Conservation (phyloP, 108 stramenopile species). For the Nitzschia sp. region DNA sequence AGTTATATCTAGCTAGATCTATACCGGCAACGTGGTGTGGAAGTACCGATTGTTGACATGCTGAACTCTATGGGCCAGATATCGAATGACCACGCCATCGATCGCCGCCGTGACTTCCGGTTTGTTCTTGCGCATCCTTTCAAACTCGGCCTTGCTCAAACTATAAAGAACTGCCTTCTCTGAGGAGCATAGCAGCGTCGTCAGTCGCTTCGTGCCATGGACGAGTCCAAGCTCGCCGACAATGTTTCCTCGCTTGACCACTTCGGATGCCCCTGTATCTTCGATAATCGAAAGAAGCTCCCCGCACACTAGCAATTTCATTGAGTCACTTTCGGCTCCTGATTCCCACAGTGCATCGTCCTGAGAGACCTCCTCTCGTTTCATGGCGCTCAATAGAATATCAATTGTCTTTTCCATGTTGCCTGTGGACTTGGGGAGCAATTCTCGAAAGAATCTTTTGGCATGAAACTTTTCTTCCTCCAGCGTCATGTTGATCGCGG, state of each 20-base stretch:
- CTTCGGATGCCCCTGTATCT: slow-evolving; percentile 54
- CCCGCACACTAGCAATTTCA: slow-evolving; percentile 62
- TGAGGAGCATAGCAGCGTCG: slow-evolving; percentile 54
- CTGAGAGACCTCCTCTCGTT: slow-evolving; percentile 49
- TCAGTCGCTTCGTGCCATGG: slow-evolving; percentile 55
- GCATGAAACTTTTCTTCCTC: slow-evolving; percentile 37
- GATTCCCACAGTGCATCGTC: slow-evolving; percentile 64
- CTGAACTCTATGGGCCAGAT: slow-evolving; percentile 72
- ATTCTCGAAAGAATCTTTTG: slow-evolving; percentile 37
- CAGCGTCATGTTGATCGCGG: slow-evolving; percentile 7
- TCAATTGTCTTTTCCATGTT: slow-evolving; percentile 15
- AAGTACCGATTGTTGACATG: slow-evolving; percentile 81
- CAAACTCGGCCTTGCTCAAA: slow-evolving; percentile 48
- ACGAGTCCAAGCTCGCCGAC: slow-evolving; percentile 81
- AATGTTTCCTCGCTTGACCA: slow-evolving; percentile 45
- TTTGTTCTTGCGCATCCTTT: slow-evolving; percentile 33
- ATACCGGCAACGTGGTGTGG: slow-evolving; percentile 54
- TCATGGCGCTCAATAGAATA: slow-evolving; percentile 36
- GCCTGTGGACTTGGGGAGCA: slow-evolving; percentile 22
- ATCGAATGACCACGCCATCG: slow-evolving; percentile 70
- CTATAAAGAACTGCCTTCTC: slow-evolving; percentile 63
- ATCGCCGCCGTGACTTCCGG: slow-evolving; percentile 55
- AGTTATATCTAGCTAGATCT: not conserved
- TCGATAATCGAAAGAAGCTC: slow-evolving; percentile 62
- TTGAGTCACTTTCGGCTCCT: slow-evolving; percentile 54